phyloP scores from a whole-genome alignment of 2,329 filamentous ascomycete species.

The Fusarium albidum region DNA sequence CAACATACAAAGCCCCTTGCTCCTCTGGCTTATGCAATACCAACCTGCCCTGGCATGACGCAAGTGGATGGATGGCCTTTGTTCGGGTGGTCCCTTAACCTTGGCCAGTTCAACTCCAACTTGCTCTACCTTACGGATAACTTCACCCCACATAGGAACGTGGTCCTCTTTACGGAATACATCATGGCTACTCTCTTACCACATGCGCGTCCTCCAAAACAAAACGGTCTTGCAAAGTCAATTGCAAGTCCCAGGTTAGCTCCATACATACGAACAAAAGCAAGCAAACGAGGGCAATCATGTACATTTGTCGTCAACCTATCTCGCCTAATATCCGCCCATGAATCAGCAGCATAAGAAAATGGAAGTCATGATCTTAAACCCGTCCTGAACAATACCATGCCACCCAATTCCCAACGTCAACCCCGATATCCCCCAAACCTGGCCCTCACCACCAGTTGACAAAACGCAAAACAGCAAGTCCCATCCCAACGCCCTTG shows the following conservation, averaged over 20 bases:
- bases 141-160: neutral
- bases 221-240: too few relatives aligned
- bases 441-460: slow-evolving; percentile 22
- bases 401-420: slow-evolving; percentile 32
- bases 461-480: slow-evolving; percentile 10
- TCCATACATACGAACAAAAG: too few relatives aligned
- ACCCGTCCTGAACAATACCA: slow-evolving; percentile 30
- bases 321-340: slow-evolving; percentile 4
- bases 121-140: too few relatives aligned
- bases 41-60: neutral
- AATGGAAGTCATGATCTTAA: slow-evolving; percentile 31
- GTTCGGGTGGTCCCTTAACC: neutral
- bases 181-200: too few relatives aligned
- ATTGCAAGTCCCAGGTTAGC: too few relatives aligned
- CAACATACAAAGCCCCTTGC: too few relatives aligned
- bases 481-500: slow-evolving; percentile 32
- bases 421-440: slow-evolving; percentile 15
- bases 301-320: slow-evolving; percentile 5
- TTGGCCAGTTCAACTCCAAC: slow-evolving; percentile 1
- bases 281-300: slow-evolving; percentile 2
- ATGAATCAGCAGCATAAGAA: slow-evolving; percentile 10
- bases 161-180: too few relatives aligned
- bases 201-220: too few relatives aligned
- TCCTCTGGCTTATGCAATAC: too few relatives aligned
- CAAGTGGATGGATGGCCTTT: neutral